A percentile compares a stretch with the other conserved stretches of the same genome.
Evolutionary conservation across 345 rosid species (phyloP).

Genomic region (Gossypium raimondii): DNA sequence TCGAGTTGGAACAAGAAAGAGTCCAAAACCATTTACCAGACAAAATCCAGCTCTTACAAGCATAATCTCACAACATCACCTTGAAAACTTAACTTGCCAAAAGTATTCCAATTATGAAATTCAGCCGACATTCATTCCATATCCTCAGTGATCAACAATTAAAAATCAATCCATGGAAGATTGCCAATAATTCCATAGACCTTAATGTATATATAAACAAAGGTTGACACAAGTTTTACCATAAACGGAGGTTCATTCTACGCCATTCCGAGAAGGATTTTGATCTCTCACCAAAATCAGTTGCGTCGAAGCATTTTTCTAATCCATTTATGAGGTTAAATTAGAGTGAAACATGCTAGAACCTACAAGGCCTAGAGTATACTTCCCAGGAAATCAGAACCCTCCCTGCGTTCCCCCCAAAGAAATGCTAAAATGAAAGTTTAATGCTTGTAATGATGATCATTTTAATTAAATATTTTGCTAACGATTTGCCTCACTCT

Average conservation of each 20-base stretch:
- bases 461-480: neutral
- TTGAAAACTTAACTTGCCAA: neutral
- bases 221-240: neutral
- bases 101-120: neutral
- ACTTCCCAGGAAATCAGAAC: neutral
- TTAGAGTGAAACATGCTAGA: neutral
- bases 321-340: no score
- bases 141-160: neutral
- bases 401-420: neutral
- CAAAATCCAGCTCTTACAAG: neutral
- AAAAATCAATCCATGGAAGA: neutral
- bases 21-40: neutral
- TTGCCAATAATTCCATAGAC: neutral
- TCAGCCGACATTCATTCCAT: neutral
- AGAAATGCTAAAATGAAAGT: neutral
- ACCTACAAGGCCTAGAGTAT: neutral
- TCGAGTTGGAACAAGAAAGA: neutral
- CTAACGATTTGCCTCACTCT: no score
- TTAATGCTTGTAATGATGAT: neutral
- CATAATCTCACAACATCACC: slow-evolving; percentile 4
- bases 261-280: neutral
- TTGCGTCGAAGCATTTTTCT: no score
- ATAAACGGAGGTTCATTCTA: neutral
- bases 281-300: neutral
- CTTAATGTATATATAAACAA: neutral